Evolutionary conservation across 2,329 filamentous ascomycete species (phyloP).

Genomic region (Ceratocystis papillata): DNA sequence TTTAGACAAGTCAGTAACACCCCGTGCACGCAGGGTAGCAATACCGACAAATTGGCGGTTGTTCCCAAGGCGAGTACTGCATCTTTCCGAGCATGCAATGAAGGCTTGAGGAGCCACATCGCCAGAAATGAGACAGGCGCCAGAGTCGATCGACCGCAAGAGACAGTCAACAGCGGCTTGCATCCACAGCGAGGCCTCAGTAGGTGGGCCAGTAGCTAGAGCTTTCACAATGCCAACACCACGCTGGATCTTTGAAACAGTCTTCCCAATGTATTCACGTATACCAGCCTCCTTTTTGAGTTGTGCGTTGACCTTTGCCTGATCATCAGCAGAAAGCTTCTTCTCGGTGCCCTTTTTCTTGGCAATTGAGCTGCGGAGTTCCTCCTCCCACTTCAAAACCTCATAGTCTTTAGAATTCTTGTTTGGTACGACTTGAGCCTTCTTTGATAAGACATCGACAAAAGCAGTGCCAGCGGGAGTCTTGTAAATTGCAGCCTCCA

Average conservation of each 20-base stretch:
- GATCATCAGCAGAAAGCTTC: slow-evolving; percentile 83
- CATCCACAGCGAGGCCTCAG: slow-evolving; percentile 80
- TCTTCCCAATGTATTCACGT: slow-evolving; percentile 55
- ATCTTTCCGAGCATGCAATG: slow-evolving; percentile 64
- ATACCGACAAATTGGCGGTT: slow-evolving; percentile 76
- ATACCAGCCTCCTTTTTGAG: slow-evolving; percentile 77
- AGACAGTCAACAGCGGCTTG: slow-evolving; percentile 66
- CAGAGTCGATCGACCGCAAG: slow-evolving; percentile 63
- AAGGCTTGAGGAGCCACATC: slow-evolving; percentile 69
- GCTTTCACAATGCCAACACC: slow-evolving; percentile 78
- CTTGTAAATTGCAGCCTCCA: slow-evolving; percentile 85
- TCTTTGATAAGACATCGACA: slow-evolving; percentile 81
- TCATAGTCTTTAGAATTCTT: slow-evolving; percentile 95
- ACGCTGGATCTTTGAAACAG: slow-evolving; percentile 62
- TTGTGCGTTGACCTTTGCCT: slow-evolving; percentile 81
- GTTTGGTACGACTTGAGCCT: slow-evolving; percentile 60
- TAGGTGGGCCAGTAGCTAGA: slow-evolving; percentile 78
- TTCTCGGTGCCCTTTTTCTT: slow-evolving; percentile 84
- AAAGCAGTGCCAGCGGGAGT: slow-evolving; percentile 82
- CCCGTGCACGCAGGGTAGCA: slow-evolving; percentile 70
- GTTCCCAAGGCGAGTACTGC: slow-evolving; percentile 61
- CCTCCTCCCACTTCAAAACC: slow-evolving; percentile 92
- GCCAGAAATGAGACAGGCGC: slow-evolving; percentile 70
- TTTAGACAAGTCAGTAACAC: slow-evolving; percentile 59
- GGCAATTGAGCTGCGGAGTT: slow-evolving; percentile 75